A percentile compares a stretch with the other conserved stretches of the same genome.
phyloP scores from a whole-genome alignment of 2,329 filamentous ascomycete species.

The Beauveria pseudobassiana region DNA sequence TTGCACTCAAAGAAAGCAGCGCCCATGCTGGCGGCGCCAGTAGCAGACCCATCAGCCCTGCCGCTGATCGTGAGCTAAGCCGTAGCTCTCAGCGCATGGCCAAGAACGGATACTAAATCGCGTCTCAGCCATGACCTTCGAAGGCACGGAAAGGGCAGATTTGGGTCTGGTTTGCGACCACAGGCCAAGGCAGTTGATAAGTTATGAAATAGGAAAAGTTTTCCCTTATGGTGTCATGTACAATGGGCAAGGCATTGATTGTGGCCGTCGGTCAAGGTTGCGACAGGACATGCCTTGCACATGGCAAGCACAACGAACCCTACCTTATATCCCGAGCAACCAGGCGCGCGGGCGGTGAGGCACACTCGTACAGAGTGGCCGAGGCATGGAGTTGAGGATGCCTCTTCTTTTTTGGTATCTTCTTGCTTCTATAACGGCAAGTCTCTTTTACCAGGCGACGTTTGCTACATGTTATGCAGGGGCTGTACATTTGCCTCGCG shows the following conservation, averaged over 20 bases:
- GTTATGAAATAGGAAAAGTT: conserved; percentile 10
- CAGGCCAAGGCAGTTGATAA: conserved; percentile 3
- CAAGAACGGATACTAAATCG: conserved; percentile 93
- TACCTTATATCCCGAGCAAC: conserved; percentile 2
- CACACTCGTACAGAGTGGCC: not conserved
- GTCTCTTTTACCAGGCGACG: not conserved
- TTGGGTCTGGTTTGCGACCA: not conserved
- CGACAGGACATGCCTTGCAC: conserved; percentile 1
- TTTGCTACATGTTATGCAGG: conserved; percentile 7
- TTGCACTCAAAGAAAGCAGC: conserved; percentile 97
- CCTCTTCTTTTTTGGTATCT: conserved; percentile 1
- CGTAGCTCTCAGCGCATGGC: conserved; percentile 94
- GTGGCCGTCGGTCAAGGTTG: not conserved
- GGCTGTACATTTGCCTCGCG: conserved; percentile 2
- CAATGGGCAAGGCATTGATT: not conserved
- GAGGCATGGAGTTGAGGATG: not conserved
- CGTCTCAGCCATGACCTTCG: not conserved
- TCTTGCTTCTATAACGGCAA: not conserved
- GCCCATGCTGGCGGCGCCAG: conserved; percentile 67
- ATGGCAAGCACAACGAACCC: not conserved
- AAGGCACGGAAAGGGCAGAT: not conserved
- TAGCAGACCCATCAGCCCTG: conserved; percentile 82
- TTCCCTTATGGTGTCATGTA: conserved; percentile 6
- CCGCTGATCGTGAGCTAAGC: conserved; percentile 92
- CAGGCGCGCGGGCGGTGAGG: not conserved